Conservation (phyloP, 768 basidiomycete genomes). For the Rhodotorula sphaerocarpa region DNA sequence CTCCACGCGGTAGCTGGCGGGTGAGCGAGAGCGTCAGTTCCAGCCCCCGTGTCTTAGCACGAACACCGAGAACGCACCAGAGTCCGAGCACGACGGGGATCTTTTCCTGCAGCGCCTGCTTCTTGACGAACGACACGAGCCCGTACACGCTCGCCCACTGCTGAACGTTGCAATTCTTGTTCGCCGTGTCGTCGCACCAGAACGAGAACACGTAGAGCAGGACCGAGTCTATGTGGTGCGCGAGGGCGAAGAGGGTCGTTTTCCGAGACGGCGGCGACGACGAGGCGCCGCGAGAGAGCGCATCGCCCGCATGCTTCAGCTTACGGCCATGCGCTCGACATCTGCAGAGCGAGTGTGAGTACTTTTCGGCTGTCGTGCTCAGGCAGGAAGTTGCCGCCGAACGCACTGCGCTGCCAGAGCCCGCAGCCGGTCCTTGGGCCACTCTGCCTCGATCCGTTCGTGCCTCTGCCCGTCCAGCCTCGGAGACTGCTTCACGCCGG, state of each 20-base stretch:
- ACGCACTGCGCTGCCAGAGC: conserved; percentile 42
- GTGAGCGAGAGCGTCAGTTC: background rate
- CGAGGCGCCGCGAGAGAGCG: conserved; percentile 53
- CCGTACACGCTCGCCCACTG: conserved; percentile 39
- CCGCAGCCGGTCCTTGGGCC: conserved; percentile 25
- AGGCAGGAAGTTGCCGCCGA: conserved; percentile 52
- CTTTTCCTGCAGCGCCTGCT: conserved; percentile 25
- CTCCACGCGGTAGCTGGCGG: conserved; percentile 15
- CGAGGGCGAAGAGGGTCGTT: conserved; percentile 64
- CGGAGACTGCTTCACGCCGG: background rate
- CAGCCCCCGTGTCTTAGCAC: too few relatives aligned
- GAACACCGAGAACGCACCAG: conserved; percentile 10
- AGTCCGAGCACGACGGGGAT: conserved; percentile 11
- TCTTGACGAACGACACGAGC: conserved; percentile 35
- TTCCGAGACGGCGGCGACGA: conserved; percentile 45
- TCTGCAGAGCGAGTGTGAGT: conserved; percentile 50
- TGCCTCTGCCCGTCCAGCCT: conserved; percentile 40
- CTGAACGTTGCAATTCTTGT: conserved; percentile 41
- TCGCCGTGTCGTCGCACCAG: conserved; percentile 54
- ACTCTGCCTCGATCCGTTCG: conserved; percentile 39
- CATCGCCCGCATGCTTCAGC: conserved; percentile 77
- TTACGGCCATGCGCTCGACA: conserved; percentile 62
- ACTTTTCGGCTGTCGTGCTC: conserved; percentile 40
- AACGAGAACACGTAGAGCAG: conserved; percentile 74
- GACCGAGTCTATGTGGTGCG: conserved; percentile 72